Evolutionary conservation across 805 yeast genomes (phyloP).

Genomic region (Wickerhamiella azymoides): DNA sequence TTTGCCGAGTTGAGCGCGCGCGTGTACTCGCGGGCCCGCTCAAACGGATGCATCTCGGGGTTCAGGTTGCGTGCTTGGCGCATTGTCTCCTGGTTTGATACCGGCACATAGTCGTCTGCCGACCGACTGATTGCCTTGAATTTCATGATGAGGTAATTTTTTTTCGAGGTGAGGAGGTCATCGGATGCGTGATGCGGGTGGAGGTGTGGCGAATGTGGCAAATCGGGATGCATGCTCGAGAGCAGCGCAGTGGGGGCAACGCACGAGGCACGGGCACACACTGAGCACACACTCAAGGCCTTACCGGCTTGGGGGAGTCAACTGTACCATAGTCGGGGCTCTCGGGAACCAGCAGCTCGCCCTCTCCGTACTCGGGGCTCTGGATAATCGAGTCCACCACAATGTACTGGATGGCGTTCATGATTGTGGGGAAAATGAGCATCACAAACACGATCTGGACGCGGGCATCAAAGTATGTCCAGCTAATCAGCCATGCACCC

Average conservation of each 20-base stretch:
- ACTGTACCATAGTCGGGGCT: constrained; percentile 11
- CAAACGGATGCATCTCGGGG: constrained; percentile 93
- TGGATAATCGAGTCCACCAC: constrained; percentile 48
- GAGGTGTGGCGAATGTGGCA: too few species aligned
- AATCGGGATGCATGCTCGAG: not conserved
- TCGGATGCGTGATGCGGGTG: too few species aligned
- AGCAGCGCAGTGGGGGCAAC: not conserved
- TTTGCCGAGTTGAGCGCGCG: constrained; percentile 91
- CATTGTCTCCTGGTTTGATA: constrained; percentile 75
- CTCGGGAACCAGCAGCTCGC: constrained; percentile 1
- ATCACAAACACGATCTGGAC: constrained; percentile 78
- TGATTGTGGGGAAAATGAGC: constrained; percentile 36
- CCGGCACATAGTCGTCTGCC: constrained; percentile 85
- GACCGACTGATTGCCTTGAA: constrained; percentile 81
- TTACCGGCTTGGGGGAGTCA: not conserved
- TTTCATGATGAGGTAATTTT: constrained; percentile 34
- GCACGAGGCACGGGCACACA: not conserved
- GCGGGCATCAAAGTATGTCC: constrained; percentile 62
- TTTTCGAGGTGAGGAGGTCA: not conserved
- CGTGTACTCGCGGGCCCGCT: constrained; percentile 91
- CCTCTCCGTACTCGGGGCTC: constrained; percentile 29
- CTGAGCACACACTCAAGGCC: not conserved
- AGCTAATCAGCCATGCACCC: constrained; percentile 63
- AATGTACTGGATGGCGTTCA: constrained; percentile 38
- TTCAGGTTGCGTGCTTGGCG: constrained; percentile 78